Evolutionary conservation across 495 filamentous ascomycete genomes (phyloP).

Genomic region (Sabuloglossum arenarium): DNA sequence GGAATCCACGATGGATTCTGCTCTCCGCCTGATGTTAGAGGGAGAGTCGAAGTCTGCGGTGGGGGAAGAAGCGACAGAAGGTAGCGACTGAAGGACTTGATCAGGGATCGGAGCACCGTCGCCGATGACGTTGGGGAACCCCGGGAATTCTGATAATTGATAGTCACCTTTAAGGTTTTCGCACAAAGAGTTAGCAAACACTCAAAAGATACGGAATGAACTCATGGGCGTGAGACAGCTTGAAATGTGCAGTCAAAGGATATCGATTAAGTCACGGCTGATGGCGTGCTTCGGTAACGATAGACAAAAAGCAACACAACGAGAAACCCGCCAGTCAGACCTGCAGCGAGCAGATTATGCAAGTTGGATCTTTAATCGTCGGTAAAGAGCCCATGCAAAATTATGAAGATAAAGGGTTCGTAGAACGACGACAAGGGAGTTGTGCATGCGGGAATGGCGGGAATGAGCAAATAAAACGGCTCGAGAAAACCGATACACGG

Average conservation of each 20-base stretch:
- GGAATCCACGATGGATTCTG: slow-evolving; percentile 24
- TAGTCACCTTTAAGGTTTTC: slow-evolving; percentile 13
- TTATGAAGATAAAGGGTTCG: too few species aligned
- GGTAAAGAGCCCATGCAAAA: too few species aligned
- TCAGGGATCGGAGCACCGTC: not conserved
- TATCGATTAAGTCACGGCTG: slow-evolving; percentile 9
- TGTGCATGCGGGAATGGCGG: too few species aligned
- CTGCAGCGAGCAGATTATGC: not conserved
- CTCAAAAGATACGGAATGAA: not conserved
- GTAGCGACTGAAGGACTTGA: not conserved
- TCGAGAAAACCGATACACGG: not conserved
- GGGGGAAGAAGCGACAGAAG: slow-evolving; percentile 7
- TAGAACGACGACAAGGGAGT: too few species aligned
- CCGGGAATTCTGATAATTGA: slow-evolving; percentile 13
- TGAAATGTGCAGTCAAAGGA: not conserved
- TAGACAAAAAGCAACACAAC: not conserved
- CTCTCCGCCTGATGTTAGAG: slow-evolving; percentile 6
- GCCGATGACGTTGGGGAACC: slow-evolving; percentile 1
- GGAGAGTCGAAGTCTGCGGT: not conserved
- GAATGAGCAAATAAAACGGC: too few species aligned
- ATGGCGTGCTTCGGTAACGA: slow-evolving; percentile 13
- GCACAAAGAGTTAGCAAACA: not conserved
- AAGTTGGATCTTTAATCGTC: not conserved
- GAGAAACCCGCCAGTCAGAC: not conserved
- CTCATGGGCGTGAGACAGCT: too few species aligned